Percentiles rank a stretch among this genome's conserved stretches.
Evolutionary conservation across 2,329 filamentous ascomycete genomes (phyloP).

Genomic region (Microdochium bolleyi): DNA sequence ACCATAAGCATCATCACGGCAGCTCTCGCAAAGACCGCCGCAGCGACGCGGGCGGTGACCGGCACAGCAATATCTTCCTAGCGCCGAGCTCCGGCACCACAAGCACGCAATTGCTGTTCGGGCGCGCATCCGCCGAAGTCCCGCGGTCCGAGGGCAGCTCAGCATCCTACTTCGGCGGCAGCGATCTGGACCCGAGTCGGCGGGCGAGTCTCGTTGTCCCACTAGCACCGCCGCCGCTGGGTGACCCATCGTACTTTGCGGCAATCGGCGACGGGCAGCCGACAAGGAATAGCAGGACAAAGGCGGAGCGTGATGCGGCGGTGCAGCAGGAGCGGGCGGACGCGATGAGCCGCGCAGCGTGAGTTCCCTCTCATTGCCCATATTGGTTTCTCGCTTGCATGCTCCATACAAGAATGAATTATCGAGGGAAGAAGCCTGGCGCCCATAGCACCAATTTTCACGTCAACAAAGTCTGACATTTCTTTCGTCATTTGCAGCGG

Average conservation of each 20-base stretch:
- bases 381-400: no score
- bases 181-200: not conserved
- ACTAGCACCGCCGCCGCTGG: not conserved
- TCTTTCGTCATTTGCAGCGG: conserved; percentile 26
- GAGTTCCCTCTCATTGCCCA: not conserved
- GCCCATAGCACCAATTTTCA: not conserved
- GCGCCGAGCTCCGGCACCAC: not conserved
- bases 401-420: no score
- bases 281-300: not conserved
- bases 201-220: not conserved
- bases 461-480: conserved; percentile 11
- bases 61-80: not conserved
- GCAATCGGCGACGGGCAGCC: not conserved
- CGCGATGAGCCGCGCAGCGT: not conserved
- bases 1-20: conserved; percentile 20
- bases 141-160: not conserved
- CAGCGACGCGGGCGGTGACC: not conserved
- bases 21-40: not conserved
- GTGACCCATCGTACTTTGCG: not conserved
- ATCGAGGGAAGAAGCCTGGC: no score
- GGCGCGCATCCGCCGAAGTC: not conserved
- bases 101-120: not conserved
- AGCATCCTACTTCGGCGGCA: not conserved
- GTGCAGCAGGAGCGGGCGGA: not conserved
- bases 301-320: not conserved